Percentiles rank a stretch among this genome's conserved stretches.
Conservation (phyloP, 441 rosid species). For the Macaranga tanarius region DNA sequence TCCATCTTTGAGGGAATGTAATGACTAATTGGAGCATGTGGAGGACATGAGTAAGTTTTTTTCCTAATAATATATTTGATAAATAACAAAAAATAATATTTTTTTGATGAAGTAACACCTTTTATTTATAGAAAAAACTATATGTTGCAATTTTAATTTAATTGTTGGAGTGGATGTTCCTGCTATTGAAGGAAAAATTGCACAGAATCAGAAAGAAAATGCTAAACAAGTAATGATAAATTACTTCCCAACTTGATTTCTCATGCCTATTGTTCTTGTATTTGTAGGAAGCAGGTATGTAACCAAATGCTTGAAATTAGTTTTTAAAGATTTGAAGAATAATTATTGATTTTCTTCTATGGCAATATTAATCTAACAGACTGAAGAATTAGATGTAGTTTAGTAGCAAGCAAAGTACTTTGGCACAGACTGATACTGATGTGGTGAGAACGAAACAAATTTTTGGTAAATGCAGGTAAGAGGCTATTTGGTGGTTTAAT, state of each 20-base stretch:
- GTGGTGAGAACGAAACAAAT: constrained; percentile 46
- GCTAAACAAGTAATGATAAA: constrained; percentile 83
- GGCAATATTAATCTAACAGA: constrained; percentile 45
- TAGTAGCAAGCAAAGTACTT: constrained; percentile 76
- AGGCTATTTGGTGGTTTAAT: too few species aligned
- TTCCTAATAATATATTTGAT: too few species aligned
- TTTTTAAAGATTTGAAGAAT: neutral
- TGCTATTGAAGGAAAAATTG: constrained; percentile 72
- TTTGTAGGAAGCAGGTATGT: too few species aligned
- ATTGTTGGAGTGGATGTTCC: constrained; percentile 74
- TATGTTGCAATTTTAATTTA: too few species aligned
- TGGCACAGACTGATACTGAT: constrained; percentile 49
- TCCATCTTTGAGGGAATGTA: constrained; percentile 67
- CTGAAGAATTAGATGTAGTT: constrained; percentile 83
- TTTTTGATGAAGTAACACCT: neutral
- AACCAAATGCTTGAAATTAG: neutral
- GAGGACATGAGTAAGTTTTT: constrained; percentile 80
- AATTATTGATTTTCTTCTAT: neutral
- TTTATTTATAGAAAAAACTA: neutral
- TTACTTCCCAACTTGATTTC: constrained; percentile 27
- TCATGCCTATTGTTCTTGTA: too few species aligned
- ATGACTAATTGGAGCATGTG: constrained; percentile 93
- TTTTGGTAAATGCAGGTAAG: too few species aligned
- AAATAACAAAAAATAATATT: too few species aligned
- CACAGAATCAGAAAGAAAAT: constrained; percentile 73